Evolutionary conservation across 148 eudicot species (phyloP).

Genomic region (Cornus suecica): DNA sequence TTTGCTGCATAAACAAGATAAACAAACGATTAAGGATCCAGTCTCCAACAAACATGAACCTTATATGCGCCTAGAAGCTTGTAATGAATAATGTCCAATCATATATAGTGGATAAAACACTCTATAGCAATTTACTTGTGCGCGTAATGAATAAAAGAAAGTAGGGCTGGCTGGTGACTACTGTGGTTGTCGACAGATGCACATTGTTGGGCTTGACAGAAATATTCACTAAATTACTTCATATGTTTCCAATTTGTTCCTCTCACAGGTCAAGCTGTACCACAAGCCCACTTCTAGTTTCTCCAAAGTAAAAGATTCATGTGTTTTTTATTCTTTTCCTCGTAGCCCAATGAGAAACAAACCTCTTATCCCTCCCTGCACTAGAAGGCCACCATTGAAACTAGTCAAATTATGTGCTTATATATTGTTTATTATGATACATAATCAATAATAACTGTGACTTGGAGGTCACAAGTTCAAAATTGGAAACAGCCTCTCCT

Average conservation of each 20-base stretch:
- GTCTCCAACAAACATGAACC: conserved; percentile 4
- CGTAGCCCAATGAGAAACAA: too few relatives aligned
- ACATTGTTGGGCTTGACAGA: too few relatives aligned
- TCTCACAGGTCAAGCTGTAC: background rate
- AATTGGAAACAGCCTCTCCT: too few relatives aligned
- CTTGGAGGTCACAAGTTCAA: too few relatives aligned
- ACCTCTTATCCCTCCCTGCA: background rate
- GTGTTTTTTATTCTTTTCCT: too few relatives aligned
- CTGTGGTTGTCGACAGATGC: background rate
- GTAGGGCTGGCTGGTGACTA: background rate
- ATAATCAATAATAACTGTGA: too few relatives aligned
- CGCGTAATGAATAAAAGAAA: background rate
- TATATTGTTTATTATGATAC: too few relatives aligned
- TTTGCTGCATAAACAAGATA: conserved; percentile 58
- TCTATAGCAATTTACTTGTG: background rate
- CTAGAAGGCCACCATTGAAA: background rate
- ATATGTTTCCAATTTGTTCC: background rate
- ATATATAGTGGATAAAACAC: background rate
- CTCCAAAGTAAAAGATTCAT: too few relatives aligned
- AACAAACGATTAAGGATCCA: background rate
- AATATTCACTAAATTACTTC: background rate
- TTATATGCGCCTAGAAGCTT: background rate
- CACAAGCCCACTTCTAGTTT: background rate
- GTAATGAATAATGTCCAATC: background rate
- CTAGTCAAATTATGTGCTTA: too few relatives aligned